Conservation (phyloP, 768 basidiomycete genomes). For the Serendipita indica region DNA sequence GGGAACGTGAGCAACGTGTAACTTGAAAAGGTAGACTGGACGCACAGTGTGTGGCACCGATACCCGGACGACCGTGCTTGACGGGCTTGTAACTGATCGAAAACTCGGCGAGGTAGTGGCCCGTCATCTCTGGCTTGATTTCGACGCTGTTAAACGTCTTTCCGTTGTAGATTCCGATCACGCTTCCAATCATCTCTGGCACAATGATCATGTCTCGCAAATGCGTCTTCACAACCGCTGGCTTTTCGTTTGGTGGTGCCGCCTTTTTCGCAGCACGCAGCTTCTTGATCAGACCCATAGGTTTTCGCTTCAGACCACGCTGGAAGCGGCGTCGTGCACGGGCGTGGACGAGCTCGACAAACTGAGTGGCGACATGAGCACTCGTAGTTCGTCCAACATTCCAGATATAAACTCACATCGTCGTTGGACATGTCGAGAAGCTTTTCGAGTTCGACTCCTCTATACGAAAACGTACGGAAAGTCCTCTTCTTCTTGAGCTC, state of each 20-base stretch:
- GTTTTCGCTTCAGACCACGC: conserved; percentile 95
- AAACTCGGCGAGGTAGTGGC: conserved; percentile 97
- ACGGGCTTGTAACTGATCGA: conserved; percentile 96
- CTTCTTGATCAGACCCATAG: conserved; percentile 99
- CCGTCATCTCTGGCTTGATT: conserved; percentile 99
- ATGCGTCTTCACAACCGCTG: conserved; percentile 96
- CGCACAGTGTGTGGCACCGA: conserved; percentile 83
- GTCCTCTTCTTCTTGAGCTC: conserved; percentile 98
- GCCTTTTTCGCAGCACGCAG: conserved; percentile 99
- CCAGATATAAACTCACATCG: conserved; percentile 45
- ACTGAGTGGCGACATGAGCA: conserved; percentile 28
- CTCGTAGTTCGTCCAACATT: not conserved
- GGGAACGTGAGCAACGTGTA: conserved; percentile 24
- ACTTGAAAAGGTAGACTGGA: conserved; percentile 14
- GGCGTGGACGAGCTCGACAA: conserved; percentile 92
- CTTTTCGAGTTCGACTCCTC: conserved; percentile 95
- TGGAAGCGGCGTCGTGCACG: conserved; percentile 98
- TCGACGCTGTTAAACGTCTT: conserved; percentile 96
- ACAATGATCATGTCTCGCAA: conserved; percentile 99
- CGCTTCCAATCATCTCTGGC: conserved; percentile 98
- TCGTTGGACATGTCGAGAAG: conserved; percentile 93
- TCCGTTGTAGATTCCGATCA: conserved; percentile 97
- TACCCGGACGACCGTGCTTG: conserved; percentile 99
- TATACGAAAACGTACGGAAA: conserved; percentile 98
- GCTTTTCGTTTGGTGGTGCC: conserved; percentile 98